Evolutionary conservation across 345 rosid species (phyloP), one percentile per base, ranked within the genome.

Genomic region (Gossypium arboreum): DNA sequence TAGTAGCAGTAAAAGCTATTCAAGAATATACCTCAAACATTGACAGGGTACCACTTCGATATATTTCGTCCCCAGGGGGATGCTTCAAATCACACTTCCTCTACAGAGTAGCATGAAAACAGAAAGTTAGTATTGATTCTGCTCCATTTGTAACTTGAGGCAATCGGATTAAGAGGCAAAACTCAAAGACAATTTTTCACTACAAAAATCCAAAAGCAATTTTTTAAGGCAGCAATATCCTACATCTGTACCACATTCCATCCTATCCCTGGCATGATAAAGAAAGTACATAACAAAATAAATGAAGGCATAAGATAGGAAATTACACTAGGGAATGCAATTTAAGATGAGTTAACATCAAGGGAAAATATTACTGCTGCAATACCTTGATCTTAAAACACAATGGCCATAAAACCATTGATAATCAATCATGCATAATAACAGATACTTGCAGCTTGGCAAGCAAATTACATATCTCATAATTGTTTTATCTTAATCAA

Each of bases 1-100:
- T 50, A 59, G 56, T 43, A 73, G 11, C 17, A 6, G 15, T 44
- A 51, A 67, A 59, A 51, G 9, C 47, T 61, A 10, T 18, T 39
- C 47, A 29, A 39, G 2, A 45, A 55, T 77, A 79, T 82, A 93
- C 98, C 98, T 96, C 98, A 86, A 96, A 96, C 99, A 96, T 96
- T 68, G 99, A 96, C 80, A 96, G 76, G 9, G 98, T 96, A 76
- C 97, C 97, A 68, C 99, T 83, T 79, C 99, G 88, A 73, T 96
- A 96, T 76, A 96, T 96, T 88, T 93, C 99, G 81, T 96, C 99
- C 22, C 98, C 99, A 68, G 99, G 99, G 17, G 98, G 99, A 73
- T 96, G 97, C 86, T 96, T 93, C 65, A 93, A 87, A 85, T 95
- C 99, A 79, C 98, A 94, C 83, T 94, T 94, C 81, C 81, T 91